These are phyloP conservation scores for Rostrohypoxylon terebratum DNA, from an alignment of 495 filamentous ascomycete genomes.

Conservation along the genomic window DNA sequence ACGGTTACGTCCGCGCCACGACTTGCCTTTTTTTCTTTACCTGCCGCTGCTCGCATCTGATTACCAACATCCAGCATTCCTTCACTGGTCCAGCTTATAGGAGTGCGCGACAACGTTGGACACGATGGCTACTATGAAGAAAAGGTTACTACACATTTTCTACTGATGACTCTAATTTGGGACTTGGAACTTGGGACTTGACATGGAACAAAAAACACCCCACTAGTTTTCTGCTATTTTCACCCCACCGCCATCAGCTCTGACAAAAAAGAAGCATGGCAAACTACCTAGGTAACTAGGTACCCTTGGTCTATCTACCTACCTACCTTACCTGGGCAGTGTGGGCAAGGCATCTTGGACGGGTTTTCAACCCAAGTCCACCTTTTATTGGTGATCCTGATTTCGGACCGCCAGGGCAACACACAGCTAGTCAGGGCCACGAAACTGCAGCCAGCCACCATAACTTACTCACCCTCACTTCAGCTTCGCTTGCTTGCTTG, in stretches of 20 bases:
- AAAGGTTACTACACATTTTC: constrained; percentile 48
- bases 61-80: not conserved
- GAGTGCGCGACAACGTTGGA: constrained; percentile 34
- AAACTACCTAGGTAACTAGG: not conserved
- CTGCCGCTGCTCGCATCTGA: not conserved
- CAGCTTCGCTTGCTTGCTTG: constrained; percentile 24
- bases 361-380: constrained; percentile 20
- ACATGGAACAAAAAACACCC: constrained; percentile 29
- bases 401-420: constrained; percentile 40
- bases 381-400: constrained; percentile 39
- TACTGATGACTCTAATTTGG: constrained; percentile 37
- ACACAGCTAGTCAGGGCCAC: constrained; percentile 31
- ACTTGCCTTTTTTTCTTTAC: constrained; percentile 15
- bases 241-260: constrained; percentile 32
- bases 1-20: constrained; percentile 4
- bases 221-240: constrained; percentile 36
- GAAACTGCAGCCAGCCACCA: constrained; percentile 29
- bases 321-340: constrained; percentile 16
- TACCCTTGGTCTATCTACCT: constrained; percentile 7
- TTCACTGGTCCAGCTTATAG: constrained; percentile 7
- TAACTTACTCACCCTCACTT: constrained; percentile 12
- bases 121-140: constrained; percentile 48
- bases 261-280: constrained; percentile 15
- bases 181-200: constrained; percentile 29
- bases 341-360: constrained; percentile 29